Base-by-base conservation (phyloP, 2,329 filamentous ascomycete species). In the Thermochaetoides dissita region DNA sequence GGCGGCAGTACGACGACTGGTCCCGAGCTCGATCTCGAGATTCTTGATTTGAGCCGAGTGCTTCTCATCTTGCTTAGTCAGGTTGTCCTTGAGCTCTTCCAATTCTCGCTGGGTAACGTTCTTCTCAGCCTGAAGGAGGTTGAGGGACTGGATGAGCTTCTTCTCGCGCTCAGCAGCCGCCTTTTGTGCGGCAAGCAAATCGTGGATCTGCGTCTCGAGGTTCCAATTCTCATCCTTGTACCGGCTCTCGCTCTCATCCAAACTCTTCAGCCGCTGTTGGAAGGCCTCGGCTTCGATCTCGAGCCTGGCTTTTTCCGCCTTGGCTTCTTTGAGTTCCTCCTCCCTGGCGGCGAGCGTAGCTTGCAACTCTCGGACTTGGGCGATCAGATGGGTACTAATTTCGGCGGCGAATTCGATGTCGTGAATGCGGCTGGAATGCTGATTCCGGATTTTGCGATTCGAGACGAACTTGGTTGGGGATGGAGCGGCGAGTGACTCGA, bases 171-270 rank as follows among this genome's bases (percentile, higher is more conserved):
- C 87, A 10, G 79, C 68, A 1, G 83, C 74, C 37, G 94, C 85
- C 57, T 80, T 85, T 48, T 82, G 74, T 10, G 75, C 70, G 7
- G 81, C 73, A 40, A 83, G 72, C 35, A 89, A 68, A 49, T 96
- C 88, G 54, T 94, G 91, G 17, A 93, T 73, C 53, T 87, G 84
- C 0, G 88, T 94, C 61, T 98, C 91, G 33, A 98, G 72, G 49
- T 84, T 89, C 91, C 91, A 98, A 59, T 96, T 98, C 61, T 96
- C 91, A 56, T 98, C 91, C 63, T 95, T 96, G 66, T 94, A 94
- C 40, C 85, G 81, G 55, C 93, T 83, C 60, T 98, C 91, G 58
- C 84, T 94, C 62, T 98, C 91, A 53, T 95, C 88, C 34, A 95
- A 68, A 6, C 75, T 74, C 56, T 84, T 82, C 49, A 96, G 68